Percentiles rank a stretch among this genome's conserved stretches.
phyloP scores from a whole-genome alignment of 768 basidiomycete species.

The Kockovaella imperatae region DNA sequence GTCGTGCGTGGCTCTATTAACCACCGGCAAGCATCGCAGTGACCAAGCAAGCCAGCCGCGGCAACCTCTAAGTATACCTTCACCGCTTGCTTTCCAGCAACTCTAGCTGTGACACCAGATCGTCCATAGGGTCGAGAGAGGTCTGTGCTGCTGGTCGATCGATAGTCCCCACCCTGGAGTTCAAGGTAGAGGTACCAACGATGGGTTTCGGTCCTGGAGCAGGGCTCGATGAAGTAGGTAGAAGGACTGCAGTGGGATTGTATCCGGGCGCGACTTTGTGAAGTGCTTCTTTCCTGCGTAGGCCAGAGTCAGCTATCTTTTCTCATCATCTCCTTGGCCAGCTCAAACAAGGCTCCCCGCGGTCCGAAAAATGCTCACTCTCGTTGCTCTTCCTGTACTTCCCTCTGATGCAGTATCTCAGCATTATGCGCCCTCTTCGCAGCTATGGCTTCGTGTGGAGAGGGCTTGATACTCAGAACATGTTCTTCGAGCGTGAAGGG shows the following conservation, averaged over 20 bases:
- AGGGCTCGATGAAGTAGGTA: slow-evolving; percentile 15
- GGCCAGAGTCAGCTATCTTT: neutral
- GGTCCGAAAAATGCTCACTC: slow-evolving; percentile 43
- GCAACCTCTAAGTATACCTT: too few relatives aligned
- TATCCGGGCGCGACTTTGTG: slow-evolving; percentile 38
- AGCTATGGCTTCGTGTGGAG: slow-evolving; percentile 60
- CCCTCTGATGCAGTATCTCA: slow-evolving; percentile 60
- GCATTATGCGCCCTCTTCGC: slow-evolving; percentile 62
- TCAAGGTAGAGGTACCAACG: neutral
- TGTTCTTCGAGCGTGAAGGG: slow-evolving; percentile 90
- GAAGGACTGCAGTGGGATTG: slow-evolving; percentile 31
- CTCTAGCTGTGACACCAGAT: slow-evolving; percentile 71
- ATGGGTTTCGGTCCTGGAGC: neutral
- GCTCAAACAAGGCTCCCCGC: too few relatives aligned
- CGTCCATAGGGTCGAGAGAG: slow-evolving; percentile 61
- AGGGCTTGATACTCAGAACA: slow-evolving; percentile 64
- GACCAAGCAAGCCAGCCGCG: too few relatives aligned
- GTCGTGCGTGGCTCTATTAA: too few relatives aligned
- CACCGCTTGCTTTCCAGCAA: slow-evolving; percentile 50
- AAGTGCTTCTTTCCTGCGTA: slow-evolving; percentile 29
- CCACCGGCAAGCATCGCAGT: too few relatives aligned
- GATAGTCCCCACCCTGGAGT: neutral
- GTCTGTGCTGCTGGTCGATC: neutral
- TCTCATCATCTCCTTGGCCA: neutral
- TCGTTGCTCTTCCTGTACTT: slow-evolving; percentile 66